Evolutionary conservation across 129 eudicot species (phyloP).

Genomic region (Tagetes patula): DNA sequence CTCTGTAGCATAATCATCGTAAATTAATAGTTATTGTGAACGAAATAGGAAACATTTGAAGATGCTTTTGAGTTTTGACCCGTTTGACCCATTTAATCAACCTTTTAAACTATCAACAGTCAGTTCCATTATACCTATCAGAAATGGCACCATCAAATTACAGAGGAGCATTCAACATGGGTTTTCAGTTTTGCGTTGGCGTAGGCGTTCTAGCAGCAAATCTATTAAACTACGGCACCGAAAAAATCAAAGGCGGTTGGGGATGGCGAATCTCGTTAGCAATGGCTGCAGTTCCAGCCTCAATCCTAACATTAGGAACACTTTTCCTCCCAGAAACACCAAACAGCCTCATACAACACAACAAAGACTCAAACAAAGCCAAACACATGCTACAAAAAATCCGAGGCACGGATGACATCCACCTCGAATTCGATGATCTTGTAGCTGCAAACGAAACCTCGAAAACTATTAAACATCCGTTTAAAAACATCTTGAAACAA

Average conservation of each 20-base stretch:
- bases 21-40: no score
- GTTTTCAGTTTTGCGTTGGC: constrained; percentile 50
- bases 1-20: no score
- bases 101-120: constrained; percentile 23
- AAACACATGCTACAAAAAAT: constrained; percentile 52
- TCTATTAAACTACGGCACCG: constrained; percentile 48
- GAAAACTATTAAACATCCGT: constrained; percentile 40
- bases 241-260: constrained; percentile 53
- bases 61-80: neutral
- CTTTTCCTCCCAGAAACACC: constrained; percentile 59
- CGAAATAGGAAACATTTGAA: neutral
- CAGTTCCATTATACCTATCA: constrained; percentile 52
- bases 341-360: constrained; percentile 50
- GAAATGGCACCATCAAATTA: constrained; percentile 58
- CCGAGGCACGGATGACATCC: constrained; percentile 53
- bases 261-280: constrained; percentile 63
- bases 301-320: constrained; percentile 44
- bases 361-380: constrained; percentile 41
- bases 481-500: constrained; percentile 31
- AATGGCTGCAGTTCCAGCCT: constrained; percentile 54
- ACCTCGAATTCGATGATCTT: constrained; percentile 66
- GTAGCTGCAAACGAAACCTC: constrained; percentile 48
- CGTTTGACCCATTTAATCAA: neutral
- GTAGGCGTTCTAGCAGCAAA: constrained; percentile 49
- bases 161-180: constrained; percentile 59